Percentiles rank a stretch among this genome's conserved stretches.
Evolutionary conservation across 352 stramenopile genomes (phyloP).

Genomic region (Phytophthora pluvialis): DNA sequence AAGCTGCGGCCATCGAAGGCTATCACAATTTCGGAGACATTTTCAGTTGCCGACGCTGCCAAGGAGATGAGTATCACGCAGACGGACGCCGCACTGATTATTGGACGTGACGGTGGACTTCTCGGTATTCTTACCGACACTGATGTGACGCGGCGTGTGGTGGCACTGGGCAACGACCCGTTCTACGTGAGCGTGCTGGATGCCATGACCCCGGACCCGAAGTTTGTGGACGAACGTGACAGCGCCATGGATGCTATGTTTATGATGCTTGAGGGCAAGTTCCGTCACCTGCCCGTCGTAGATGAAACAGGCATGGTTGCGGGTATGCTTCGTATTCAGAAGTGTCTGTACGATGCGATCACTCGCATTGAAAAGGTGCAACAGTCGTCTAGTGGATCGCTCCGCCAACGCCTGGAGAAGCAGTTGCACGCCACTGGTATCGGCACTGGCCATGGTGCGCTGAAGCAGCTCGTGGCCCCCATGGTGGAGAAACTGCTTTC

Average conservation of each 20-base stretch:
- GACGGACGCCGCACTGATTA: slow-evolving; percentile 93
- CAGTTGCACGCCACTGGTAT: slow-evolving; percentile 74
- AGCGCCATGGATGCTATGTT: slow-evolving; percentile 93
- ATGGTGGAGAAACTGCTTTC: slow-evolving; percentile 91
- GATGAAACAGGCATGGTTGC: slow-evolving; percentile 90
- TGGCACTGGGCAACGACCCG: slow-evolving; percentile 86
- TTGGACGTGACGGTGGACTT: slow-evolving; percentile 89
- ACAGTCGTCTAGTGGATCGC: slow-evolving; percentile 71
- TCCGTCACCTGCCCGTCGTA: slow-evolving; percentile 97
- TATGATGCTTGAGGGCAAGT: slow-evolving; percentile 92
- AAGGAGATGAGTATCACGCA: slow-evolving; percentile 91
- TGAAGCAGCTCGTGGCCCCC: slow-evolving; percentile 77
- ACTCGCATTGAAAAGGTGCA: slow-evolving; percentile 94
- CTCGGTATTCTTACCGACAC: slow-evolving; percentile 97
- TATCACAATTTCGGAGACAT: slow-evolving; percentile 87
- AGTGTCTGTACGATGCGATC: slow-evolving; percentile 99
- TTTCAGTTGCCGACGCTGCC: slow-evolving; percentile 89
- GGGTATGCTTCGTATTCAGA: slow-evolving; percentile 98
- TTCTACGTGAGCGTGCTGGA: slow-evolving; percentile 86
- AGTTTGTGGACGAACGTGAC: slow-evolving; percentile 90
- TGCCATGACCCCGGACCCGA: slow-evolving; percentile 87
- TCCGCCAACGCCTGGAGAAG: slow-evolving; percentile 81
- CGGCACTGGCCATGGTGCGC: slow-evolving; percentile 58
- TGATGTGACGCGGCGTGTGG: slow-evolving; percentile 86
- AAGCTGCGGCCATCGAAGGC: slow-evolving; percentile 90